phyloP scores from a whole-genome alignment of 169 alveolate species.

The Toxoplasma gondii region DNA sequence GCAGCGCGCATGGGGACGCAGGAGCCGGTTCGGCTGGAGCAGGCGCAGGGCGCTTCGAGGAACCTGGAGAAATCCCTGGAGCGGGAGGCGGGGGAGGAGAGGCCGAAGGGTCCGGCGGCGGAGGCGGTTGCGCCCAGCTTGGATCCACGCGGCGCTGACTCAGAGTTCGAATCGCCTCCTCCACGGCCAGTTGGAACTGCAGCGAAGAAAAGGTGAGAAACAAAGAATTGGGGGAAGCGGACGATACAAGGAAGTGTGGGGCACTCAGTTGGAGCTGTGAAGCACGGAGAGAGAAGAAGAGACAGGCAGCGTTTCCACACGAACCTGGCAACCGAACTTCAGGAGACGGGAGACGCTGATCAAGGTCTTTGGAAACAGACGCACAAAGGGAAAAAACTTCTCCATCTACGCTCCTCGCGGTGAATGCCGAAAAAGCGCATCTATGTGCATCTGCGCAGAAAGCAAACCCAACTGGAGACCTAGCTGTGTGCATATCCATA shows the following conservation, averaged over 20 bases:
- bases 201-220: background rate
- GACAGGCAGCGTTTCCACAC: background rate
- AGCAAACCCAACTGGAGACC: no score
- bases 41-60: background rate
- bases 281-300: background rate
- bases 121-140: slow-evolving; percentile 55
- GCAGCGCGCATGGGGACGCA: slow-evolving; percentile 26
- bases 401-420: no score
- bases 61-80: background rate
- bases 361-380: background rate
- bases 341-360: background rate
- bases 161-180: slow-evolving; percentile 51
- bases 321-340: background rate
- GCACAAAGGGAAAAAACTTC: no score
- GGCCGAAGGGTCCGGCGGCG: slow-evolving; percentile 48
- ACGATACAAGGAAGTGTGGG: background rate
- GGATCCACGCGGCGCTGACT: slow-evolving; percentile 38
- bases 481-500: no score
- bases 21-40: slow-evolving; percentile 16
- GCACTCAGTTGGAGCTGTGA: background rate
- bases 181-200: slow-evolving; percentile 51
- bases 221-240: background rate
- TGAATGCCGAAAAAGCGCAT: no score
- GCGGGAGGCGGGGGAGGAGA: background rate
- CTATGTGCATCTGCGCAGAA: no score